Percentiles rank a stretch among this genome's conserved stretches.
Evolutionary conservation across 768 basidiomycete genomes (phyloP).

Genomic region (Pholiota microspora): DNA sequence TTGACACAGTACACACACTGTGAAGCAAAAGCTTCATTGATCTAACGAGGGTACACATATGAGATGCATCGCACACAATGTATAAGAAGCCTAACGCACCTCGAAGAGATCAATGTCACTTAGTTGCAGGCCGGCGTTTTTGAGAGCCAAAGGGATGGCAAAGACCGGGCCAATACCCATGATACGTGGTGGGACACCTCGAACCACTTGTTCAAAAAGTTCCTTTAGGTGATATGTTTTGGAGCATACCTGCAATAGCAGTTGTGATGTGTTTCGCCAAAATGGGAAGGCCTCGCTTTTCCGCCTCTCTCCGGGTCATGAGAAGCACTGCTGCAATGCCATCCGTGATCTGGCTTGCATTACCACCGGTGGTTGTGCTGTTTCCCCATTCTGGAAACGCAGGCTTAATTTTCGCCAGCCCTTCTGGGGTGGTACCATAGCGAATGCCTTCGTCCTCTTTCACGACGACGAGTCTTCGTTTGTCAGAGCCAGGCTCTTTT

Average conservation of each 20-base stretch:
- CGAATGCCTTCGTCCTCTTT: constrained; percentile 78
- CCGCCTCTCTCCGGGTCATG: constrained; percentile 80
- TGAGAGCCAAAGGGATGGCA: constrained; percentile 80
- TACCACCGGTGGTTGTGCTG: constrained; percentile 75
- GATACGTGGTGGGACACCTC: constrained; percentile 73
- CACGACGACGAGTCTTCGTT: constrained; percentile 51
- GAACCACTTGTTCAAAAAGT: background rate
- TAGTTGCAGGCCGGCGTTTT: constrained; percentile 60
- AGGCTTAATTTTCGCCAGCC: constrained; percentile 58
- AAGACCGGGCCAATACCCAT: constrained; percentile 87
- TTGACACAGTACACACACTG: constrained; percentile 76
- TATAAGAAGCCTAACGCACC: constrained; percentile 32
- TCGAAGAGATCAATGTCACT: constrained; percentile 81
- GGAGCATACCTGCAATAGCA: constrained; percentile 52
- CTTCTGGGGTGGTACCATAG: constrained; percentile 67
- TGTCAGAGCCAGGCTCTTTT: constrained; percentile 54
- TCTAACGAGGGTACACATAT: constrained; percentile 36
- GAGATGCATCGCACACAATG: background rate
- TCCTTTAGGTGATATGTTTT: background rate
- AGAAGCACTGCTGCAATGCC: constrained; percentile 79
- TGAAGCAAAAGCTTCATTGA: constrained; percentile 91
- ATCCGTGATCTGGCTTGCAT: constrained; percentile 84
- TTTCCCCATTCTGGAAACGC: constrained; percentile 87
- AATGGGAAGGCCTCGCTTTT: constrained; percentile 67
- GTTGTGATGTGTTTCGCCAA: constrained; percentile 82